Conservation (phyloP, 2,329 filamentous ascomycete species). For the Alternaria triticimaculans region DNA sequence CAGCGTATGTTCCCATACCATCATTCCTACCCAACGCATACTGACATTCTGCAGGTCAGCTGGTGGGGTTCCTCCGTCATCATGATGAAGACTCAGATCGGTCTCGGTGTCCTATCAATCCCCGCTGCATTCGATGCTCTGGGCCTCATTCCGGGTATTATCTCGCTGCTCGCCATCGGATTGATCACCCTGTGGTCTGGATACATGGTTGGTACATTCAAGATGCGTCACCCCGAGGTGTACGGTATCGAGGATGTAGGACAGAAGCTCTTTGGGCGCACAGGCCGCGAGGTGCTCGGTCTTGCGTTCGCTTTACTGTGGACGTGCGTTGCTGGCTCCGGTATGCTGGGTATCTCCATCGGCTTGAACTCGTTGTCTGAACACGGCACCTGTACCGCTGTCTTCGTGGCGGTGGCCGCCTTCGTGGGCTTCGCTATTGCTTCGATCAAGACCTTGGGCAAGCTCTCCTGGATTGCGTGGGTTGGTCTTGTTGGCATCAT, state of each 20-base stretch:
- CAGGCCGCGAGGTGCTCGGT: constrained; percentile 58
- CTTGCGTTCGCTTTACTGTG: constrained; percentile 43
- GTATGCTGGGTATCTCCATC: constrained; percentile 62
- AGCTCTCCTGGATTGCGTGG: constrained; percentile 36
- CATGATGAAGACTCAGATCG: constrained; percentile 43
- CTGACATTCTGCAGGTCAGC: constrained; percentile 27
- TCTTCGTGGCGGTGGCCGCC: constrained; percentile 67
- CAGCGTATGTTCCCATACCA: constrained; percentile 20
- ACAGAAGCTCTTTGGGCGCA: constrained; percentile 59
- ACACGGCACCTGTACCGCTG: constrained; percentile 68
- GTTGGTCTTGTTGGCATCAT: constrained; percentile 29
- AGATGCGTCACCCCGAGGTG: constrained; percentile 61
- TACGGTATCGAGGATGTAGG: constrained; percentile 66
- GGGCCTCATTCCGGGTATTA: constrained; percentile 58
- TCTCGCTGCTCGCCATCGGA: constrained; percentile 51
- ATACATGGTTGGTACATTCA: constrained; percentile 61
- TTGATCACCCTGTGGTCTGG: constrained; percentile 58
- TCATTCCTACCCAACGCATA: neutral
- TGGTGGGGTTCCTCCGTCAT: constrained; percentile 35
- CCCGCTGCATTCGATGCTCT: constrained; percentile 55
- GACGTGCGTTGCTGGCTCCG: constrained; percentile 71
- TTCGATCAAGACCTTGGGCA: constrained; percentile 52
- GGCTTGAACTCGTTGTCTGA: constrained; percentile 59
- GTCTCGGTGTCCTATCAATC: constrained; percentile 58
- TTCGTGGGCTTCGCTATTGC: constrained; percentile 57